Conservation (phyloP, 345 rosid species). For the Camelina hispida region DNA sequence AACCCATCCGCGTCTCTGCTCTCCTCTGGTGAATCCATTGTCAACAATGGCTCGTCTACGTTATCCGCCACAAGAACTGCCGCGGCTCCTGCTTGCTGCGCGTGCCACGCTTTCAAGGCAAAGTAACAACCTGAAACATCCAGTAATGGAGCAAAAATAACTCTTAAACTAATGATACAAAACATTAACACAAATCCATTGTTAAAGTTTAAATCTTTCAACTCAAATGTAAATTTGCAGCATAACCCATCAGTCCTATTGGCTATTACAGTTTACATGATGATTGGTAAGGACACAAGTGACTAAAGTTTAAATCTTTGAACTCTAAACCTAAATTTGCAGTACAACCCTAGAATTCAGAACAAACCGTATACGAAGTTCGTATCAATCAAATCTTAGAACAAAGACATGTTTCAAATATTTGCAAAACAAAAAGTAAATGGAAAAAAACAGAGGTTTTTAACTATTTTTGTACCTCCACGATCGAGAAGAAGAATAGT, state of each 20-base stretch:
- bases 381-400: background rate
- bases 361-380: background rate
- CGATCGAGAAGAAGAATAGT: conserved; percentile 84
- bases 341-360: background rate
- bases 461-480: conserved; percentile 63
- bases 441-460: background rate
- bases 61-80: conserved; percentile 83
- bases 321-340: conserved; percentile 15
- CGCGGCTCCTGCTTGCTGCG: conserved; percentile 86
- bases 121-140: conserved; percentile 74
- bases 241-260: background rate
- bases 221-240: background rate
- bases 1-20: conserved; percentile 62
- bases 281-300: background rate
- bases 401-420: background rate
- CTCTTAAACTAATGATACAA: background rate
- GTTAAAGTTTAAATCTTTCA: background rate
- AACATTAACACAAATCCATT: conserved; percentile 16
- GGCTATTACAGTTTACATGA: background rate
- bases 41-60: conserved; percentile 75
- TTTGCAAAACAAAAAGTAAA: background rate
- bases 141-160: background rate
- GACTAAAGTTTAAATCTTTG: conserved; percentile 28
- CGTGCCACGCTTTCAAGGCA: conserved; percentile 85
- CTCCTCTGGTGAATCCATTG: conserved; percentile 88